phyloP scores from a whole-genome alignment of 2,329 filamentous ascomycete genomes.

The Clarireedia hainanense region DNA sequence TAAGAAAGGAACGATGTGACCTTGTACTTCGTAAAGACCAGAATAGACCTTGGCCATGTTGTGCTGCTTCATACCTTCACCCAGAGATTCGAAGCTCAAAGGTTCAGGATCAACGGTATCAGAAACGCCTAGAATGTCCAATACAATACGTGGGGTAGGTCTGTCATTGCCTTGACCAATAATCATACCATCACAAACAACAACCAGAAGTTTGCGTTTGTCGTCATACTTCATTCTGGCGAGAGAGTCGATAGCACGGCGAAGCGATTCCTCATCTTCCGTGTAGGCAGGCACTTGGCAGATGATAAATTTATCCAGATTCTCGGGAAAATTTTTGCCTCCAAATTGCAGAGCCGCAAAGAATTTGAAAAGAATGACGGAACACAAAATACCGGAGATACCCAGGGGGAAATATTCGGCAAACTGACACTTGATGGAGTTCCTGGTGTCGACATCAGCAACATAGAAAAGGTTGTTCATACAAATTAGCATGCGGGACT shows the following conservation, averaged over 20 bases:
- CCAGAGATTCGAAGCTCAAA: conserved; percentile 91
- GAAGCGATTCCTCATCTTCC: conserved; percentile 94
- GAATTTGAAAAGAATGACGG: conserved; percentile 92
- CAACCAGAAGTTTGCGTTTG: conserved; percentile 88
- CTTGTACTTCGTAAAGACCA: conserved; percentile 93
- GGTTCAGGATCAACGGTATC: conserved; percentile 92
- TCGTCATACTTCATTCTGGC: conserved; percentile 96
- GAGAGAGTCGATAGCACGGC: conserved; percentile 92
- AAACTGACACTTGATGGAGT: conserved; percentile 77
- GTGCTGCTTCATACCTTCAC: conserved; percentile 93
- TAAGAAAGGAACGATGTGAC: conserved; percentile 95
- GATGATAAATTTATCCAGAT: conserved; percentile 97
- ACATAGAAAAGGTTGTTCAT: conserved; percentile 94
- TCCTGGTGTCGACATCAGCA: conserved; percentile 84
- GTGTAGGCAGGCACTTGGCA: conserved; percentile 97
- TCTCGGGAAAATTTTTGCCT: conserved; percentile 83
- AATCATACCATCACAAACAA: conserved; percentile 98
- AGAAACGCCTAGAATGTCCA: conserved; percentile 93
- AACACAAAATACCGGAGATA: conserved; percentile 71
- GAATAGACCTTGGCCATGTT: conserved; percentile 99
- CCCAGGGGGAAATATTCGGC: conserved; percentile 83
- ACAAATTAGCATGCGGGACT: conserved; percentile 67
- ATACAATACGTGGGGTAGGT: conserved; percentile 87
- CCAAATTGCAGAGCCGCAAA: conserved; percentile 92
- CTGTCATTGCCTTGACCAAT: conserved; percentile 97